Conservation (phyloP, 1,284 basidiomycete genomes). For the Phellopilus nigrolimitatus region DNA sequence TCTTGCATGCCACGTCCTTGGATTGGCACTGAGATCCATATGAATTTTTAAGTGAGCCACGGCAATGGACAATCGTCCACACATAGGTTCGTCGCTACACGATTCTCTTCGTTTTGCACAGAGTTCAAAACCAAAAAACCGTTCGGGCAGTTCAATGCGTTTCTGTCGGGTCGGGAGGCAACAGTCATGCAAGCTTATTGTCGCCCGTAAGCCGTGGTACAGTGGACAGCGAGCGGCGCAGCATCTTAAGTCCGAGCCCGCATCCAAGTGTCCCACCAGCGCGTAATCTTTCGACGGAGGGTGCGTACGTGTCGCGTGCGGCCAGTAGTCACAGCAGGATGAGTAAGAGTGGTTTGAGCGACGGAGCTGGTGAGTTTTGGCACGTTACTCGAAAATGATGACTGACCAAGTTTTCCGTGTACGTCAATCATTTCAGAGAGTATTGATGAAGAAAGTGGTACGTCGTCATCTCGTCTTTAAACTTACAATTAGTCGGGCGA, state of each 20-base stretch:
- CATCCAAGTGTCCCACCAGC: too few relatives aligned
- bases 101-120: too few relatives aligned
- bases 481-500: too few relatives aligned
- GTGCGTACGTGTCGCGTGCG: too few relatives aligned
- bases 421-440: not conserved
- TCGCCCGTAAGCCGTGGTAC: not conserved
- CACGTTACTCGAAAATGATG: not conserved
- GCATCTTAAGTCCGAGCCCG: conserved; percentile 5
- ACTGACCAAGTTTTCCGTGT: too few relatives aligned
- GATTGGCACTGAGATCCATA: too few relatives aligned
- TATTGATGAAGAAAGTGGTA: not conserved
- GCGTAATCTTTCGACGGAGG: too few relatives aligned
- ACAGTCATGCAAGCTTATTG: not conserved
- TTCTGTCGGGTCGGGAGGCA: not conserved
- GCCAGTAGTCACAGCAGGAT: too few relatives aligned
- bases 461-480: not conserved
- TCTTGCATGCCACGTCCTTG: too few relatives aligned
- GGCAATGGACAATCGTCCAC: too few relatives aligned
- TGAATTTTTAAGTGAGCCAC: too few relatives aligned
- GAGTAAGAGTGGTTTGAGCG: not conserved
- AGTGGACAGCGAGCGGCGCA: conserved; percentile 10
- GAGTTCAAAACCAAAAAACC: not conserved
- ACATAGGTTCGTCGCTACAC: too few relatives aligned
- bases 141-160: not conserved
- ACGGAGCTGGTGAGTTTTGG: not conserved